Evolutionary conservation across 1,284 basidiomycete genomes (phyloP).

Genomic region (Sphaerobolus stellatus): DNA sequence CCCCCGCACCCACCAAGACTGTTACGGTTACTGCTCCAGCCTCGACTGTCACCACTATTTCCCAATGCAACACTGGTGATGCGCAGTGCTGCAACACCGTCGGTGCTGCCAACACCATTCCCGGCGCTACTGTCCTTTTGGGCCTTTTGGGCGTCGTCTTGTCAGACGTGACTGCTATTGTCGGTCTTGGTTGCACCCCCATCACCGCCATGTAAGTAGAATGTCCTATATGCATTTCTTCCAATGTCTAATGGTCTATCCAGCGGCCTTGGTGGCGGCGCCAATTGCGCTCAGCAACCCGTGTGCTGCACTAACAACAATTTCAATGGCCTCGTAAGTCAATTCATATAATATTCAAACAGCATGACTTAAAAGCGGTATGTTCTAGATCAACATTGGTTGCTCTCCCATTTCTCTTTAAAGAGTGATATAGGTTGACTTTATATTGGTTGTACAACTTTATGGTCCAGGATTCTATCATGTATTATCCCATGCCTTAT

Average conservation of each 20-base stretch:
- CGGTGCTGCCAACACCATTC: not conserved
- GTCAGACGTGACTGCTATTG: not conserved
- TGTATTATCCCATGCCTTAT: too few species aligned
- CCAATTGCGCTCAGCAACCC: not conserved
- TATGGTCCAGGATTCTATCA: too few species aligned
- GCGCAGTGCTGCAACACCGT: not conserved
- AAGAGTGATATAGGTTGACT: too few species aligned
- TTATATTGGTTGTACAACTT: too few species aligned
- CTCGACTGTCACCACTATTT: not conserved
- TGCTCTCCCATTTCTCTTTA: too few species aligned
- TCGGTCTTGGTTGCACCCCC: not conserved
- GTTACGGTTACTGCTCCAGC: not conserved
- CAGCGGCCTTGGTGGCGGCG: not conserved
- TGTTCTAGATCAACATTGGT: too few species aligned
- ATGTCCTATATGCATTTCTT: not conserved
- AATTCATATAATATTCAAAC: too few species aligned
- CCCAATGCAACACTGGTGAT: constrained; percentile 1
- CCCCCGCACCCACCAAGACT: not conserved
- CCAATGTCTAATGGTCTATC: not conserved
- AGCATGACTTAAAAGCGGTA: too few species aligned
- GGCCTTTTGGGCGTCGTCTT: constrained; percentile 1
- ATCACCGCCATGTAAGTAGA: not conserved
- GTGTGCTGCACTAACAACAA: not conserved
- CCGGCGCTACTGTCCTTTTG: not conserved
- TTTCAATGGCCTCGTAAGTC: not conserved